Conservation (phyloP, 192 early-diverging fungal species). For the Spizellomyces punctatus region DNA sequence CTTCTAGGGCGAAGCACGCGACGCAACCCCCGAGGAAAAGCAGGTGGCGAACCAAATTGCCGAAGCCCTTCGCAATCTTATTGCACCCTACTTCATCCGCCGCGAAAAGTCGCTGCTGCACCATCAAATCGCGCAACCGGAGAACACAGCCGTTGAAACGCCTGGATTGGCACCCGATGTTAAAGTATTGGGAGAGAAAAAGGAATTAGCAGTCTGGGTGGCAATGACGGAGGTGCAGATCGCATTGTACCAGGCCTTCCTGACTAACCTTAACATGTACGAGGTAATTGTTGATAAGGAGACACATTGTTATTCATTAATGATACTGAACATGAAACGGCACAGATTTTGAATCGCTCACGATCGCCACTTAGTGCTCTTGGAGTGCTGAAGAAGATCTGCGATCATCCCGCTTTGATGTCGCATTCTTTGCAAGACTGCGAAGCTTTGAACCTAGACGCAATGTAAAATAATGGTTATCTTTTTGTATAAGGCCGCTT, state of each 20-base stretch:
- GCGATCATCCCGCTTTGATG: constrained; percentile 24
- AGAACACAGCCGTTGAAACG: too few relatives aligned
- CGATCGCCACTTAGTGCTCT: constrained; percentile 24
- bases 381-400: constrained; percentile 16
- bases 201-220: constrained; percentile 29
- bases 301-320: too few relatives aligned
- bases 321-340: too few relatives aligned
- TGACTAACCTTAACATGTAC: constrained; percentile 9
- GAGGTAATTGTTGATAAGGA: not conserved
- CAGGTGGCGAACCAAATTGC: constrained; percentile 23
- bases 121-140: not conserved
- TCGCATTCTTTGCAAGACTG: constrained; percentile 18
- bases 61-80: constrained; percentile 16
- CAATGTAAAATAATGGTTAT: not conserved
- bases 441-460: constrained; percentile 7
- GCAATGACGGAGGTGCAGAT: constrained; percentile 8
- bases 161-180: not conserved
- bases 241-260: constrained; percentile 14
- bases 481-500: not conserved
- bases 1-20: constrained; percentile 26
- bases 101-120: constrained; percentile 20
- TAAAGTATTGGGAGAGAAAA: constrained; percentile 10
- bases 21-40: constrained; percentile 30
- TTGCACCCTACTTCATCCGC: constrained; percentile 21
- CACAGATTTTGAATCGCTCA: constrained; percentile 6